Evolutionary conservation across 257 asterid genomes (phyloP), one percentile per base, ranked within the genome.

Genomic region (Nyctanthes arbortristis): DNA sequence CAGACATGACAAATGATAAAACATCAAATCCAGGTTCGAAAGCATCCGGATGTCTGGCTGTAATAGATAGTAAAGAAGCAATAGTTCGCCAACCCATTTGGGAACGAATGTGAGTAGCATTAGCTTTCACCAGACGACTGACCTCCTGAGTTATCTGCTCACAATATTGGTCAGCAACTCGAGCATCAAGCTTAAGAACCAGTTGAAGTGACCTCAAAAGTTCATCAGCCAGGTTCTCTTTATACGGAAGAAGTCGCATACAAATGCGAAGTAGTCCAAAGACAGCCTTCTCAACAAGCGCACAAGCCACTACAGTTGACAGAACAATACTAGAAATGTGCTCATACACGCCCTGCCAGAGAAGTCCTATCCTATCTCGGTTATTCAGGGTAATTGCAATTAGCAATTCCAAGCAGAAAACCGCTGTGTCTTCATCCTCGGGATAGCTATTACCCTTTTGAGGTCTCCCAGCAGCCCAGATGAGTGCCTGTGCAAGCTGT

Each of bases 21-120:
- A 96, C 85, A 79, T 93, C 96, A 33, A 87, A 93, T 33, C 98
- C 98, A 3, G 88, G 81, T 64, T 93, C 98, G 2, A 96, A 90
- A 31, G 98, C 98, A 80, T 93, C 98, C 4, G 98, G 98, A 78
- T 93, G 98, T 61, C 94, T 85, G 28, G 97, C 96, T 25, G 97
- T 88, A 75, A 88, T 87, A 2, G 96, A 93, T 47, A 93, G 94
- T 67, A 93, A 81, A 35, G 96, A 93, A 59, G 86, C 75, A 66
- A 93, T 88, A 2, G 93, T 88, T 71, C 96, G 88, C 98, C 97
- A 93, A 2, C 97, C 96, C 86, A 79, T 75, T 43, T 84, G 93
- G 28, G 98, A 93, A 78, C 97, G 75, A 69, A 93, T 90, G 86
- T 90, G 98, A 79, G 82, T 74, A 13, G 94, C 97, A 49, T 93